These are phyloP conservation scores for Colletotrichum acutatum DNA, from an alignment of 2,329 filamentous ascomycete genomes.

Conservation along the genomic window DNA sequence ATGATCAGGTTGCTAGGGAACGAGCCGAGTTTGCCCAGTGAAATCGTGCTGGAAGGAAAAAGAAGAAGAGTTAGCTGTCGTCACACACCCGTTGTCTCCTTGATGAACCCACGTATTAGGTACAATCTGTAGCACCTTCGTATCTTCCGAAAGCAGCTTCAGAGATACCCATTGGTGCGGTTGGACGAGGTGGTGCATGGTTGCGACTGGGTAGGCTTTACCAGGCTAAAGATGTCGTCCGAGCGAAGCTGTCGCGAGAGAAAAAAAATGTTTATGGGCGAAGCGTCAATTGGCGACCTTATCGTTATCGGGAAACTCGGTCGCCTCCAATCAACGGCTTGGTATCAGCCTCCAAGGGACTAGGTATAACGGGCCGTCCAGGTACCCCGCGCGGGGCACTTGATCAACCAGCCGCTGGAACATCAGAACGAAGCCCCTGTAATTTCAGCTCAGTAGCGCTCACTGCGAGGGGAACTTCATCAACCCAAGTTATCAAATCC, in stretches of 20 bases:
- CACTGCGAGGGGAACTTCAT: too few species aligned
- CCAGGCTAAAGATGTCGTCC: not conserved
- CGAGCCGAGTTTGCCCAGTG: slow-evolving; percentile 90
- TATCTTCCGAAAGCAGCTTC: slow-evolving; percentile 67
- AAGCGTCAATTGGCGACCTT: slow-evolving; percentile 13
- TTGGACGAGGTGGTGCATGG: slow-evolving; percentile 59
- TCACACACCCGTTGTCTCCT: not conserved
- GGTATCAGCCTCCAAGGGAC: not conserved
- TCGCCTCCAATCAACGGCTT: slow-evolving; percentile 12
- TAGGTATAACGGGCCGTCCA: not conserved
- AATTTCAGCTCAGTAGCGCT: too few species aligned
- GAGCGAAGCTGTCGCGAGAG: slow-evolving; percentile 9
- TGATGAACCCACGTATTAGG: slow-evolving; percentile 66
- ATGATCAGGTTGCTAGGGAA: slow-evolving; percentile 92
- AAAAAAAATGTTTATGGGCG: slow-evolving; percentile 15
- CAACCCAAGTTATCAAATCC: too few species aligned
- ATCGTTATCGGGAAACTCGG: slow-evolving; percentile 24
- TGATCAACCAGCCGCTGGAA: not conserved
- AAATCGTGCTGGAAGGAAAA: slow-evolving; percentile 73
- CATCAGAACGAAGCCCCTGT: not conserved
- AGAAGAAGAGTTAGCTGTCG: not conserved
- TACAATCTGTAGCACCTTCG: slow-evolving; percentile 66
- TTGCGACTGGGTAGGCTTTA: not conserved
- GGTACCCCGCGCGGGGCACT: slow-evolving; percentile 35
- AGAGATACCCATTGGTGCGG: slow-evolving; percentile 71